Evolutionary conservation across 192 early-diverging fungal species (phyloP).

Genomic region (Dissophora globulifera): DNA sequence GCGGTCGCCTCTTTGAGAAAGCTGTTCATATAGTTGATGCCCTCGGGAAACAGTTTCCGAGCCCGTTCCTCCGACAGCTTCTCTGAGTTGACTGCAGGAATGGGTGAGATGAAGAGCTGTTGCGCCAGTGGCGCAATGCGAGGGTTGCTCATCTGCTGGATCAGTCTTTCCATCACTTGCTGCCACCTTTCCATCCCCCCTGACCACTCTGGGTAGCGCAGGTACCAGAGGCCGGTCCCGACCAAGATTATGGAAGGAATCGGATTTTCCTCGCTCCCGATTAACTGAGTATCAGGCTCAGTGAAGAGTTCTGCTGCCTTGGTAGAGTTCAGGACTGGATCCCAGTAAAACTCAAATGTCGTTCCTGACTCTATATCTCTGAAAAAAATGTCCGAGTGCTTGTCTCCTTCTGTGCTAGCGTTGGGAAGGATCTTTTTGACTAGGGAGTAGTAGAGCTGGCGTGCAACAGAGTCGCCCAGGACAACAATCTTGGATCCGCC

Average conservation of each 20-base stretch:
- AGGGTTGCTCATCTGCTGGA: constrained; percentile 17
- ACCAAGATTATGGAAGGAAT: constrained; percentile 54
- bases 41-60: constrained; percentile 53
- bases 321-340: constrained; percentile 70
- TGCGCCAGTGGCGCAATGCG: constrained; percentile 2
- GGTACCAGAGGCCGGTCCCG: constrained; percentile 74
- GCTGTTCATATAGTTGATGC: constrained; percentile 63
- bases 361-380: constrained; percentile 32
- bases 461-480: constrained; percentile 76
- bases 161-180: constrained; percentile 50
- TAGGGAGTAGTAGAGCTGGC: constrained; percentile 68
- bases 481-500: constrained; percentile 60
- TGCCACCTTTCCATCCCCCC: constrained; percentile 61
- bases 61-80: constrained; percentile 61
- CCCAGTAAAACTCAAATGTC: constrained; percentile 75
- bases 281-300: constrained; percentile 6
- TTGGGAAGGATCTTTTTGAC: constrained; percentile 56
- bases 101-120: constrained; percentile 51
- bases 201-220: constrained; percentile 60
- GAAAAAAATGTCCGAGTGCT: constrained; percentile 58
- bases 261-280: constrained; percentile 2
- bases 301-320: constrained; percentile 23
- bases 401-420: constrained; percentile 30
- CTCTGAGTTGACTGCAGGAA: constrained; percentile 58
- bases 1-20: constrained; percentile 54